Evolutionary conservation across 306 rosid species (phyloP), one percentile per base, ranked within the genome.

Genomic region (Benincasa hispida): DNA sequence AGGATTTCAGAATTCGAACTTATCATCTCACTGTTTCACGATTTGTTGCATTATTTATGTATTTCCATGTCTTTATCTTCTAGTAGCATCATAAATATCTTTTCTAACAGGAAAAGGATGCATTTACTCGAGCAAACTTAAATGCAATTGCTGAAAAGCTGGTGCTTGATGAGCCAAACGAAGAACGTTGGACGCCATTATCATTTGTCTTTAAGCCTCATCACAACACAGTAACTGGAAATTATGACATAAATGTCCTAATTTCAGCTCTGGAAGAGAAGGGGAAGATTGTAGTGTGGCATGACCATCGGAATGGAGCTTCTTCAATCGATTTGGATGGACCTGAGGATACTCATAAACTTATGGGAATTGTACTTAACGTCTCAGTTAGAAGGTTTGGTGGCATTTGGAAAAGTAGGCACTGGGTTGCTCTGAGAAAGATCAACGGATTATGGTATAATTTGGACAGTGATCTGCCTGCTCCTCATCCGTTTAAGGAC

Each of bases 361-460:
- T 92, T 55, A 95, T 95, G 97, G 99, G 98, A 66, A 81, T 95
- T 75, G 87, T 95, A 47, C 86, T 92, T 66, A 95, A 95, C 82
- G 84, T 89, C 76, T 11, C 86, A 0, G 96, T 86, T 65, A 87
- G 56, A 42, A 89, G 87, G 83, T 84, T 82, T 85, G 88, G 74
- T 60, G 98, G 98, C 86, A 47, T 95, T 25, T 92, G 98, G 97
- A 92, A 47, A 77, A 72, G 89, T 83, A 88, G 98, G 80, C 99
- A 92, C 70, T 95, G 98, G 99, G 67, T 92, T 74, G 53, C 97
- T 5, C 59, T 92, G 86, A 90, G 90, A 89, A 89, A 83, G 85
- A 76, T 92, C 67, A 77, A 77, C 45, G 92, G 88, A 58, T 82
- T 77, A 75, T 87, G 98, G 98, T 90, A 85, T 77, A 91, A 92